Evolutionary conservation across 129 eudicot species (phyloP), one percentile per base, ranked within the genome.

Genomic region (Flaveria trinervia): DNA sequence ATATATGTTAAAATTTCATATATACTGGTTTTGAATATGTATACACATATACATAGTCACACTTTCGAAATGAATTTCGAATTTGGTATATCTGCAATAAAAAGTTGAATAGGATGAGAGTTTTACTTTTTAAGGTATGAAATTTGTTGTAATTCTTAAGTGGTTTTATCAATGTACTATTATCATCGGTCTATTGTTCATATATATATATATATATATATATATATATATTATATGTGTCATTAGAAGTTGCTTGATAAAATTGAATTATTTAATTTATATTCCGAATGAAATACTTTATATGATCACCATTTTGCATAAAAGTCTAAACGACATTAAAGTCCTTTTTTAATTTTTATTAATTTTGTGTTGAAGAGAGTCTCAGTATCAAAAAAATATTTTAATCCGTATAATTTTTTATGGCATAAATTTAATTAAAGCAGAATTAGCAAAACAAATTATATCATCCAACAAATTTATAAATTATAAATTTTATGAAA

Each of bases 21-120:
- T 60, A 60, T 60, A 60, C 23, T 59, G 65, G 30, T 33, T 33
- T 4, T 33, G 39, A 33, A 33, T 33, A 33, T 33, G 6, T 36
- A 36, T 0, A 36, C 41, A 36, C 7, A 36, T 36, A 45, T 12
- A 9, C 3, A 10, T 45, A 44, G 49, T 36, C 17, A 3, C 54
- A 13, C 14, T 60, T 71, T 33, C 7, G 6, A 79, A 25, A 57
- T 26, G 18, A 79, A 46, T 48, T 72, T 72, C 54, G 41, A 64
- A 62, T 45, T 72, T 7, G 30, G 6, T 39, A 33, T 72, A 39
- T 28, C 8, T 49, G 61, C 4, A 70, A 14, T 70, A 10, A 43
- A 69, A 69, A 69, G 11, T 17, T 20, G 26, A 17, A 55, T 2
- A 13, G 16, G 65, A 22, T 59, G 36, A 20, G 30, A 59, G 36